Conservation (phyloP, 1,284 basidiomycete genomes). For the Leccinum pachyderme region DNA sequence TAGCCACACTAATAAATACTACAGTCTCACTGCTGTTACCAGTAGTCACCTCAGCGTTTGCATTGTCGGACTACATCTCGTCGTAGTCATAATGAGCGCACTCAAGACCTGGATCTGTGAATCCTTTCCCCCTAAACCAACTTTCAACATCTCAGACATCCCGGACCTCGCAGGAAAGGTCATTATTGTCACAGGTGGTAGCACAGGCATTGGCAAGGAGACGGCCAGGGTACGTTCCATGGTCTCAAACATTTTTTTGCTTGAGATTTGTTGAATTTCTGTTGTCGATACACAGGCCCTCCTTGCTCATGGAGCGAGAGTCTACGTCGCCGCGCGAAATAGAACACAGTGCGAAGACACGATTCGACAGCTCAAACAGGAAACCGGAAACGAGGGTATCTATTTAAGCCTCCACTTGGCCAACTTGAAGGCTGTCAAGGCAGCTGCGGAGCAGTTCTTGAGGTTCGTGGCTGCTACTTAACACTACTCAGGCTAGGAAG, state of each 20-base stretch:
- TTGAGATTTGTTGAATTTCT: not conserved
- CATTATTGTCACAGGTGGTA: conserved; percentile 31
- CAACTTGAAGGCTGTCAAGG: conserved; percentile 47
- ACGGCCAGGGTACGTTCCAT: conserved; percentile 12
- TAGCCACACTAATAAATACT: not conserved
- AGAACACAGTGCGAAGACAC: conserved; percentile 43
- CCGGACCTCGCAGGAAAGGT: conserved; percentile 31
- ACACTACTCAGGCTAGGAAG: not conserved
- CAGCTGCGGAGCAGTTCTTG: conserved; percentile 46
- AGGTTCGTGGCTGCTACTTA: conserved; percentile 23
- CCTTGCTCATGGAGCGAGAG: conserved; percentile 51
- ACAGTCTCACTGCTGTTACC: not conserved
- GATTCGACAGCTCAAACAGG: conserved; percentile 46
- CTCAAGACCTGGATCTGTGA: conserved; percentile 11
- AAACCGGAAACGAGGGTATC: conserved; percentile 43
- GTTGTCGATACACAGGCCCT: conserved; percentile 33
- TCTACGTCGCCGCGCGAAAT: conserved; percentile 56
- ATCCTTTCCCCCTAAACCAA: conserved; percentile 10
- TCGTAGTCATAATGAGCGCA: conserved; percentile 10
- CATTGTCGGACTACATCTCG: not conserved
- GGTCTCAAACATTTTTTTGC: not conserved
- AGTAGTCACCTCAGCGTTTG: no score
- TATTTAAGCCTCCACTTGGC: conserved; percentile 59
- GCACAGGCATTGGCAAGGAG: conserved; percentile 26
- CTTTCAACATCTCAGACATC: conserved; percentile 22